These are phyloP conservation scores for Aspergillaceae sp. DNA, from an alignment of 2,329 filamentous ascomycete species.

Conservation along the genomic window DNA sequence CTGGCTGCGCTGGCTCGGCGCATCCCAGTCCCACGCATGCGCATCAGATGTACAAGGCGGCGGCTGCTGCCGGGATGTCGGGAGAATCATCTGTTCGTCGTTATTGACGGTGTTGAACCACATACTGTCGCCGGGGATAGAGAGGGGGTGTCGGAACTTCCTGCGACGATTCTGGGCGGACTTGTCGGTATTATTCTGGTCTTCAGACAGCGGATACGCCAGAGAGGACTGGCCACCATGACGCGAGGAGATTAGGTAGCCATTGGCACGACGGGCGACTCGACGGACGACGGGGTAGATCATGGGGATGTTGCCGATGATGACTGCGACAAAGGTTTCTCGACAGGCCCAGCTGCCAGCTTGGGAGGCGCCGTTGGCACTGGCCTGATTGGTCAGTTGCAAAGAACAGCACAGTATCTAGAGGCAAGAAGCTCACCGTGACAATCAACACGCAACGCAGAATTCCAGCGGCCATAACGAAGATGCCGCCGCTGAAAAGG, in stretches of 20 bases:
- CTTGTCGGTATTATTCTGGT: conserved; percentile 5
- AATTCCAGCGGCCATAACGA: conserved; percentile 48
- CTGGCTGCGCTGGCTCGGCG: conserved; percentile 10
- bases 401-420: neutral
- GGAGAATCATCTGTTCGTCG: conserved; percentile 23
- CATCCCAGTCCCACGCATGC: conserved; percentile 13
- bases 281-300: conserved; percentile 31
- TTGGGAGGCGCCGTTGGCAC: conserved; percentile 31
- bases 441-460: conserved; percentile 47
- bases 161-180: conserved; percentile 10
- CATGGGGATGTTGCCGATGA: conserved; percentile 38
- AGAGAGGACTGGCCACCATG: conserved; percentile 12
- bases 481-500: conserved; percentile 49
- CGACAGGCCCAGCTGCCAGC: conserved; percentile 39
- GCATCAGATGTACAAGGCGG: conserved; percentile 14
- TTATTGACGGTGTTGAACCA: conserved; percentile 20
- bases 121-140: conserved; percentile 21
- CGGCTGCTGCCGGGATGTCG: conserved; percentile 15
- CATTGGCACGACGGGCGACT: conserved; percentile 16
- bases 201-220: conserved; percentile 16
- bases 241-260: conserved; percentile 14
- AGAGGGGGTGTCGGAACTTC: conserved; percentile 25
- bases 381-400: conserved; percentile 15
- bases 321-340: conserved; percentile 39
- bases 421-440: conserved; percentile 19